Evolutionary conservation across 495 filamentous ascomycete species (phyloP), one percentile per base, ranked within the genome.

Genomic region (Penicillium waksmanii): DNA sequence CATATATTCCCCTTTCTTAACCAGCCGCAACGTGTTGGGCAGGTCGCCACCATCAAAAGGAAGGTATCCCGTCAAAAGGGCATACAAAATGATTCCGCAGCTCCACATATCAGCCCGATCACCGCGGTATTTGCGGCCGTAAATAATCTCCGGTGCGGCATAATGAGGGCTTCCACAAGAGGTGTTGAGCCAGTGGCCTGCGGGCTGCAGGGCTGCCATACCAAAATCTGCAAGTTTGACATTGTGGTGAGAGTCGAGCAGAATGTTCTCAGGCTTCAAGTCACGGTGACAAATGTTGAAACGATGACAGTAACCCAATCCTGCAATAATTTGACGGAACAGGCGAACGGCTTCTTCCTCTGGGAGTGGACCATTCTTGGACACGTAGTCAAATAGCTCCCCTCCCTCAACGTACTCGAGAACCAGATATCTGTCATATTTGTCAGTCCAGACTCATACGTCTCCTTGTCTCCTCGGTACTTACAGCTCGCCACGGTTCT

Each of bases 131-230:
- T 75, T 75, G 23, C 78, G 72, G 10, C 83, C 84, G 31, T 83
- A 78, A 25, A 97, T 87, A 47, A 99, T 84, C 70, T 99, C 95
- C 1, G 95, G 95, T 1, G 95, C 92, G 3, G 92, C 93, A 65
- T 98, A 98, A 73, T 98, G 95, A 5, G 94, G 94, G 58, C 96
- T 98, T 43, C 95, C 95, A 66, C 95, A 99, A 2, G 93, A 91
- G 0, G 94, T 96, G 38, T 82, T 87, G 36, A 99, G 79, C 73
- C 84, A 85, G 61, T 90, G 85, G 23, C 82, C 84, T 13, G 80
- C 77, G 27, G 96, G 94, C 62, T 97, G 94, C 31, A 98, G 76
- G 12, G 92, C 93, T 17, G 96, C 95, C 92, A 99, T 96, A 17
- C 95, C 94, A 72, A 98, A 99, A 72, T 99, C 95, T 34, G 91